Conservation (phyloP, 2,329 filamentous ascomycete species). For the Arthrocladium fulminans region DNA sequence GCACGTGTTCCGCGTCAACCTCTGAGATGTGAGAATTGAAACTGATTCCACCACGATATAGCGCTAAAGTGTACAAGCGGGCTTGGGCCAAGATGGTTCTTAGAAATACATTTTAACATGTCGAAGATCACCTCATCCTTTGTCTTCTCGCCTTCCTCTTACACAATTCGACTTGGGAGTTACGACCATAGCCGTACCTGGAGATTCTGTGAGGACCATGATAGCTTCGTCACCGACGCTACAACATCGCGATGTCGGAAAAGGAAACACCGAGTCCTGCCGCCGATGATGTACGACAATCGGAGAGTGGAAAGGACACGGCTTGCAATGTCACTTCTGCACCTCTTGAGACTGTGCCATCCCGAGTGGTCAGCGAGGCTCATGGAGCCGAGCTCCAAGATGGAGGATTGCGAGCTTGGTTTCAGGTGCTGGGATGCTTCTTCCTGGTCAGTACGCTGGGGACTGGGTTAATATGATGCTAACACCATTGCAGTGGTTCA, state of each 20-base stretch:
- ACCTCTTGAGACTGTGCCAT: background rate
- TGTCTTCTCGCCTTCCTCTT: too few species aligned
- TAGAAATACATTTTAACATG: background rate
- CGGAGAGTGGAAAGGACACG: background rate
- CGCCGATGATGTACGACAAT: background rate
- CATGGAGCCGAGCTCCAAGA: conserved; percentile 46
- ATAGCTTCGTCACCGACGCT: background rate
- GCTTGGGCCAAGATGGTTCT: background rate
- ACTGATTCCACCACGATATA: background rate
- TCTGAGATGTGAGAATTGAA: background rate
- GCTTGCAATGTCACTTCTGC: background rate
- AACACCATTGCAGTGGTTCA: too few species aligned
- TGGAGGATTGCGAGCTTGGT: conserved; percentile 68
- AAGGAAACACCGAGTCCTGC: background rate
- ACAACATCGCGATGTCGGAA: background rate
- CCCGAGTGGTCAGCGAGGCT: conserved; percentile 10
- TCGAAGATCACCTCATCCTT: too few species aligned
- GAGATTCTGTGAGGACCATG: background rate
- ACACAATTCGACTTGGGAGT: background rate
- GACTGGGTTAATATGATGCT: too few species aligned
- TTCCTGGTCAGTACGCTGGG: too few species aligned
- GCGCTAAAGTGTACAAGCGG: background rate
- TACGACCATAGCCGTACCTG: background rate
- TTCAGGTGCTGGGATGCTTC: conserved; percentile 76
- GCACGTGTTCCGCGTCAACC: conserved; percentile 5